phyloP scores from a whole-genome alignment of 441 rosid genomes.

The Breynia disticha region DNA sequence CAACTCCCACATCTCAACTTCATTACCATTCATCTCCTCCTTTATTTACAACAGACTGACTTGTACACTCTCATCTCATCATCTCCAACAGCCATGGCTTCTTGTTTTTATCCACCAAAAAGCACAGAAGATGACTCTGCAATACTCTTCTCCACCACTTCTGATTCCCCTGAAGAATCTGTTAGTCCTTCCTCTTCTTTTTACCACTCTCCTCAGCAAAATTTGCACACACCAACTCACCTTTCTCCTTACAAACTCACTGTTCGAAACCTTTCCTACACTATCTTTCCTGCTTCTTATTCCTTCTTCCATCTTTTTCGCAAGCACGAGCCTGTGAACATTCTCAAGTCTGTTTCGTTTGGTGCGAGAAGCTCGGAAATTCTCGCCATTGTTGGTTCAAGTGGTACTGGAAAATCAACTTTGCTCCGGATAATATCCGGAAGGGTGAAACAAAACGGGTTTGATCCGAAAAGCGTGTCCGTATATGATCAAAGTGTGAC shows the following conservation, averaged over 20 bases:
- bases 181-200: slow-evolving; percentile 50
- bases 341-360: slow-evolving; percentile 61
- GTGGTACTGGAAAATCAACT: slow-evolving; percentile 72
- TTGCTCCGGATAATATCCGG: slow-evolving; percentile 52
- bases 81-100: slow-evolving; percentile 21
- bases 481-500: slow-evolving; percentile 38
- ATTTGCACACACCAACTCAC: slow-evolving; percentile 2
- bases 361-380: slow-evolving; percentile 59
- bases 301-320: slow-evolving; percentile 21
- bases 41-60: too few relatives aligned
- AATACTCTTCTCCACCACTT: slow-evolving; percentile 57
- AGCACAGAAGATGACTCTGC: slow-evolving; percentile 48
- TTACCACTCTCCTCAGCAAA: slow-evolving; percentile 25
- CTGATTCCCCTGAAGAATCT: slow-evolving; percentile 49
- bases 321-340: slow-evolving; percentile 35
- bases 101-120: slow-evolving; percentile 40
- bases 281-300: slow-evolving; percentile 25
- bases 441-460: slow-evolving; percentile 43
- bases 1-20: too few relatives aligned
- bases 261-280: slow-evolving; percentile 59
- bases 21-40: too few relatives aligned
- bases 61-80: too few relatives aligned
- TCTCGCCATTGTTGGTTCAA: slow-evolving; percentile 70
- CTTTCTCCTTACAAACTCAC: slow-evolving; percentile 21
- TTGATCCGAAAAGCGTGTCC: slow-evolving; percentile 45